Base-by-base conservation (phyloP, 2,329 filamentous ascomycete species). In the Aspergillus glaucus region DNA sequence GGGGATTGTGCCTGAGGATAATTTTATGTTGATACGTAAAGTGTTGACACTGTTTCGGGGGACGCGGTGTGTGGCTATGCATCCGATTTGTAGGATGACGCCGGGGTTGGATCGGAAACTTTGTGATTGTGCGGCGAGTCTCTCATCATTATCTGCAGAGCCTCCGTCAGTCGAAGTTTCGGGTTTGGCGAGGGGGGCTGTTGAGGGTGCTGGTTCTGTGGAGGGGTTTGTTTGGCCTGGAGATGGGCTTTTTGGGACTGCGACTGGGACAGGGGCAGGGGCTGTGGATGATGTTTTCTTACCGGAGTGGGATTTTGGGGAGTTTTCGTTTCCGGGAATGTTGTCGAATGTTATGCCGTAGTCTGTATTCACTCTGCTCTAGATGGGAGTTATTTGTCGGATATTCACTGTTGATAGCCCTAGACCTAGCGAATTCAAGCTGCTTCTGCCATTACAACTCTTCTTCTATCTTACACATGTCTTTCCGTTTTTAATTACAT, bases 1-100 rank as follows among this genome's bases (percentile, higher is more conserved):
- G 4, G 60, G 60, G 2, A 59, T 70, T 19, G 61, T 64, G 32
- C 55, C 57, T 4, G 55, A 44, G 28, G 53, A 36, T 55, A 53
- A 60, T 6, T 55, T 57, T n/a, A 51, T 47, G 7, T 39, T 56
- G 19, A 56, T 56, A 1, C 45, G 46, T 2, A 55, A 49, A 2
- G 54, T 56, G 2, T 34, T 60, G 9, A 48, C 47, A 8, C 17
- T 60, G 1, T 60, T 60, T 19, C 52, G 53, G 19, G 51, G 49
- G 22, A 58, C 45, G 5, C 48, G 52, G 2, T 55, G 54, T 21
- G 48, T 59, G 14, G 54, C 56, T 6, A 57, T 59, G 15, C 58
- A 60, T 48, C 58, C 57, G 1, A 55, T 60, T 10, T 55, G 56
- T 39, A 51, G 58, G 6, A 60, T 60, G 58, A 59, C 55, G 0